Percentiles rank a stretch among this genome's conserved stretches.
Evolutionary conservation across 2,329 filamentous ascomycete genomes (phyloP).

Genomic region (Aurifilum marmelostoma): DNA sequence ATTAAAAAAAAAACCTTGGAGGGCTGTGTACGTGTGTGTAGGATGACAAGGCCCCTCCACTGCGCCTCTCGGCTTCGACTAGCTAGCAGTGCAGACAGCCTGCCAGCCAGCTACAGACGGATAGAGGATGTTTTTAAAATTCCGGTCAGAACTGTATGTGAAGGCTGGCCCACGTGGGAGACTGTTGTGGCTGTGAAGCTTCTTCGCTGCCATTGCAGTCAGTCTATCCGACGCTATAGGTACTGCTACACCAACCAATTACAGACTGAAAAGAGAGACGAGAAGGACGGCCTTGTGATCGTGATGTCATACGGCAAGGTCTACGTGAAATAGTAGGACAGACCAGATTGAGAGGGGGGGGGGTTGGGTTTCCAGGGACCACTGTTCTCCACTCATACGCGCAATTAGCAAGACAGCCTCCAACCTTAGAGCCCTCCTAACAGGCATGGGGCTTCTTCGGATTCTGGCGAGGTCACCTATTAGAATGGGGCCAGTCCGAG

Average conservation of each 20-base stretch:
- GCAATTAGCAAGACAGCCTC: background rate
- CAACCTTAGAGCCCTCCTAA: background rate
- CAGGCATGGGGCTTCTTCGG: background rate
- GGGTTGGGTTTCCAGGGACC: too few species aligned
- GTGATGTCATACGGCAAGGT: conserved; percentile 1
- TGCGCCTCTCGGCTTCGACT: too few species aligned
- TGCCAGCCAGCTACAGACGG: background rate
- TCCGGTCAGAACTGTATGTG: background rate
- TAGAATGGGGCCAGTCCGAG: background rate
- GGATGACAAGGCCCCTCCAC: too few species aligned
- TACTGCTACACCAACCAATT: background rate
- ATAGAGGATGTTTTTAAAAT: background rate
- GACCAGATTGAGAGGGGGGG: background rate
- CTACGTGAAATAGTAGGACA: background rate
- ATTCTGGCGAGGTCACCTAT: conserved; percentile 1
- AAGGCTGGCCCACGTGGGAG: background rate
- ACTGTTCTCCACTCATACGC: background rate
- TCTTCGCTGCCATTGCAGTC: background rate
- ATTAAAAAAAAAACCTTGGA: background rate
- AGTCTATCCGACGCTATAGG: background rate
- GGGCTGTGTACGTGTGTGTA: background rate
- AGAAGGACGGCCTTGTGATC: background rate
- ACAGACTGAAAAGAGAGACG: background rate
- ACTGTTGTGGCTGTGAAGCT: background rate
- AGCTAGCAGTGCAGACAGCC: background rate